A percentile compares a stretch with the other conserved stretches of the same genome.
Conservation (phyloP, 2,329 filamentous ascomycete genomes). For the Paecilomyces dactylethromorphus region DNA sequence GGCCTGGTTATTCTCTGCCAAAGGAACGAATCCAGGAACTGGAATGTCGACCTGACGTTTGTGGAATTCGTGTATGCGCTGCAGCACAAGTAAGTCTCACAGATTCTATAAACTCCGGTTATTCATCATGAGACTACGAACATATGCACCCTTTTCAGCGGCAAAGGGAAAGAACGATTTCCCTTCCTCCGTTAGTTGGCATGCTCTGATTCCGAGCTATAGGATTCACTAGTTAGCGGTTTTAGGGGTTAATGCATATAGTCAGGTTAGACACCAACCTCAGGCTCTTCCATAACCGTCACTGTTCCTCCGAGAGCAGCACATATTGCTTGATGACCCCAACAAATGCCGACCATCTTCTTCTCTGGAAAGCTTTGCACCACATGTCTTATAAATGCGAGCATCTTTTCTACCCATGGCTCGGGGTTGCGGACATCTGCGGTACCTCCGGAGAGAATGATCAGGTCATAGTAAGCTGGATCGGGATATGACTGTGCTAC, state of each 20-base stretch:
- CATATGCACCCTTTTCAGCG: background rate
- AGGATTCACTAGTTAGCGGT: slow-evolving; percentile 11
- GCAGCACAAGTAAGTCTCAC: background rate
- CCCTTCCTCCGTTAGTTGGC: slow-evolving; percentile 32
- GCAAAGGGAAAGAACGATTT: slow-evolving; percentile 30
- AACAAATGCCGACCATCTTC: slow-evolving; percentile 36
- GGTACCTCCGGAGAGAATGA: slow-evolving; percentile 39
- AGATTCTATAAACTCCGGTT: slow-evolving; percentile 33
- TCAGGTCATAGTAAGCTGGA: slow-evolving; percentile 34
- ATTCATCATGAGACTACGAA: slow-evolving; percentile 13
- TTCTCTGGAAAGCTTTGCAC: slow-evolving; percentile 19
- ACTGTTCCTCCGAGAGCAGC: slow-evolving; percentile 27
- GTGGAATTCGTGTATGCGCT: background rate
- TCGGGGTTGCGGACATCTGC: slow-evolving; percentile 24
- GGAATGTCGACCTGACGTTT: slow-evolving; percentile 34
- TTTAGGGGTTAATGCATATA: slow-evolving; percentile 15
- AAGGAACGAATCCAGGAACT: slow-evolving; percentile 25
- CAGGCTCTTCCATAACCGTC: slow-evolving; percentile 13
- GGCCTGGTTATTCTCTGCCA: slow-evolving; percentile 33
- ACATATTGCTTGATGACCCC: slow-evolving; percentile 41
- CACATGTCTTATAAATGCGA: slow-evolving; percentile 32
- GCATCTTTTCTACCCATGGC: slow-evolving; percentile 39
- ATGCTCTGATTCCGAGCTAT: slow-evolving; percentile 26
- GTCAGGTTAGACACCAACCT: background rate
- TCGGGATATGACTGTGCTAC: slow-evolving; percentile 23